phyloP scores from a whole-genome alignment of 2,329 filamentous ascomycete species.

The Verticillium dahliae region DNA sequence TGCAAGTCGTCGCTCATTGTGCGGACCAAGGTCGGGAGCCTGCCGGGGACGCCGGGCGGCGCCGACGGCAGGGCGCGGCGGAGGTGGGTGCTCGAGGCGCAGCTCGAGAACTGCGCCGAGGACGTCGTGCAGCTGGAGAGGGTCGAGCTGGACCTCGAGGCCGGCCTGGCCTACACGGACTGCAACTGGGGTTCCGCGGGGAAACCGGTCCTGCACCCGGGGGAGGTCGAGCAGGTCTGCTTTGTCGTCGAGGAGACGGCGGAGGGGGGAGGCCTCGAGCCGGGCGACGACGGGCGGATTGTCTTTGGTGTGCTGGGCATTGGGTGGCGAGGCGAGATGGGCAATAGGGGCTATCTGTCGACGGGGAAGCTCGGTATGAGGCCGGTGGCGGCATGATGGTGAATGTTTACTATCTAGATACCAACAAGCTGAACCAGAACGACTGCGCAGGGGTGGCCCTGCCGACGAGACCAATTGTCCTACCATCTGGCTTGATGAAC shows the following conservation, averaged over 20 bases:
- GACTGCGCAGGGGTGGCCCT: too few species aligned
- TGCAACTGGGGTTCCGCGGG: constrained; percentile 49
- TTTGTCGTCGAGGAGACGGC: constrained; percentile 49
- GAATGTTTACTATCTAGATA: too few species aligned
- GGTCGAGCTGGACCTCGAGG: constrained; percentile 47
- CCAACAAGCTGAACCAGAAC: too few species aligned
- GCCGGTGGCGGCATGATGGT: constrained; percentile 12
- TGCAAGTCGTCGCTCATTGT: constrained; percentile 87
- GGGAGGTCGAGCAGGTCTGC: constrained; percentile 60
- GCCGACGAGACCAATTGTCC: too few species aligned
- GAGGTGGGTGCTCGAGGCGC: constrained; percentile 79
- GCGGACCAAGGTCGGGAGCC: constrained; percentile 74
- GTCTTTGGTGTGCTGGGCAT: constrained; percentile 77
- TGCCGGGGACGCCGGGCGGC: constrained; percentile 31
- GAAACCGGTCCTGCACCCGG: constrained; percentile 52
- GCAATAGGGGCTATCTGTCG: constrained; percentile 77
- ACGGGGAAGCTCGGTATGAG: constrained; percentile 72
- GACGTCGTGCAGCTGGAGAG: constrained; percentile 71
- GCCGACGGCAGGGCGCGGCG: constrained; percentile 15
- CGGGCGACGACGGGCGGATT: constrained; percentile 52
- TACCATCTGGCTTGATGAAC: too few species aligned
- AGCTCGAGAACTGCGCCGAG: constrained; percentile 91
- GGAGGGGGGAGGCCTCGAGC: constrained; percentile 33
- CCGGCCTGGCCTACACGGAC: constrained; percentile 43
- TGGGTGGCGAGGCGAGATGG: constrained; percentile 85